These are phyloP conservation scores for Cutaneotrichosporon sp. DNA, from an alignment of 1,284 basidiomycete genomes.

Conservation along the genomic window DNA sequence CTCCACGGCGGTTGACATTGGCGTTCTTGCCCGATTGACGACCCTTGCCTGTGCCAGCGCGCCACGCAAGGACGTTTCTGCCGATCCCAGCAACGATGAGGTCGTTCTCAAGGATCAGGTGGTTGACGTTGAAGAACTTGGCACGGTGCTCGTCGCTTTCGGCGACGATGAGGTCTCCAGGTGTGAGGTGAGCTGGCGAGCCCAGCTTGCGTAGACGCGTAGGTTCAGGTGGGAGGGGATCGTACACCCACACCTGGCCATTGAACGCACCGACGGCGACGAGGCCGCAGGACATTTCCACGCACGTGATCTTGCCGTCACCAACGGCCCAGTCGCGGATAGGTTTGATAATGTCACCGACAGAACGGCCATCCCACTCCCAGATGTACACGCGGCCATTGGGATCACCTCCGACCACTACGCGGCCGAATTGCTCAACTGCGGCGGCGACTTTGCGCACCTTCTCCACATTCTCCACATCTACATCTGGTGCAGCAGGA, in stretches of 20 bases:
- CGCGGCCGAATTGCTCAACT: conserved; percentile 31
- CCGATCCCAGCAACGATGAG: conserved; percentile 48
- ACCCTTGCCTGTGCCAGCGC: conserved; percentile 45
- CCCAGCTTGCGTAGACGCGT: conserved; percentile 41
- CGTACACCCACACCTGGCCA: conserved; percentile 46
- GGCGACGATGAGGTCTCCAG: conserved; percentile 38
- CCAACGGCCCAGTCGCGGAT: conserved; percentile 39
- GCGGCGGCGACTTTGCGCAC: conserved; percentile 12
- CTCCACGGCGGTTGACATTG: conserved; percentile 26
- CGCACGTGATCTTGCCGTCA: conserved; percentile 42
- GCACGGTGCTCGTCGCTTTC: conserved; percentile 35
- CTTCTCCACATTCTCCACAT: conserved; percentile 10
- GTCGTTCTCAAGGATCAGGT: conserved; percentile 50
- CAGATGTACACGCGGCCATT: conserved; percentile 42
- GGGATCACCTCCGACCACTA: conserved; percentile 43
- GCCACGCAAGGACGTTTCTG: conserved; percentile 46
- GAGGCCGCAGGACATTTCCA: conserved; percentile 42
- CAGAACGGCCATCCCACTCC: conserved; percentile 35
- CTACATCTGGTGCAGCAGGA: conserved; percentile 15
- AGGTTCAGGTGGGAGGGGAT: conserved; percentile 40
- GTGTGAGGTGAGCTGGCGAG: conserved; percentile 35
- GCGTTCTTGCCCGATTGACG: conserved; percentile 35
- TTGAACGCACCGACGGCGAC: conserved; percentile 46
- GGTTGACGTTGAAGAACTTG: conserved; percentile 43
- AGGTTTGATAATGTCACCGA: conserved; percentile 21